These are phyloP conservation scores for Kickxella alabastrina DNA, from an alignment of 192 early-diverging fungal genomes.

Conservation along the genomic window DNA sequence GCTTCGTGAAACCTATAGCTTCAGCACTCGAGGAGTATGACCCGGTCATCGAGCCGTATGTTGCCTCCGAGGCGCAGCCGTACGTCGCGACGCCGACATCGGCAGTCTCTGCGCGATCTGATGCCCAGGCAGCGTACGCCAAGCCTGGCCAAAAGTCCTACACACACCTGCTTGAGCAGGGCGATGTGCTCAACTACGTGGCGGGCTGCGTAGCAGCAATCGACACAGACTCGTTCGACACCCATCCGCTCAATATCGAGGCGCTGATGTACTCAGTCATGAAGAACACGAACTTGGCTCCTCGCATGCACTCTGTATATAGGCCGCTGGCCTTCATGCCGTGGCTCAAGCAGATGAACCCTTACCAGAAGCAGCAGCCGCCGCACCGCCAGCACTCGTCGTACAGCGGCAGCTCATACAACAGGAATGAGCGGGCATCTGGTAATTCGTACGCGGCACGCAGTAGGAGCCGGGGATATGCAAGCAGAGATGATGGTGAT, in stretches of 20 bases:
- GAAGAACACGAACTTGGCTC: slow-evolving; percentile 1
- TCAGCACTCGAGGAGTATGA: slow-evolving; percentile 22
- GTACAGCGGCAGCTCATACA: background rate
- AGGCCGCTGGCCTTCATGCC: slow-evolving; percentile 44
- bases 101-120: background rate
- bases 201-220: slow-evolving; percentile 24
- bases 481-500: slow-evolving; percentile 14
- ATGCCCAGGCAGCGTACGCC: background rate
- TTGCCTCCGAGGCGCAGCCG: slow-evolving; percentile 4
- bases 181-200: slow-evolving; percentile 47
- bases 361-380: slow-evolving; percentile 6
- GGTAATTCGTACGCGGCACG: slow-evolving; percentile 2
- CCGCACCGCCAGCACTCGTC: background rate
- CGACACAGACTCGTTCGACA: slow-evolving; percentile 16
- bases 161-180: slow-evolving; percentile 23
- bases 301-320: slow-evolving; percentile 20
- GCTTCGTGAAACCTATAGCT: slow-evolving; percentile 19
- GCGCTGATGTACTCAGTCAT: slow-evolving; percentile 23
- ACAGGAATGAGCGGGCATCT: slow-evolving; percentile 5
- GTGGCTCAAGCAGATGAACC: slow-evolving; percentile 12
- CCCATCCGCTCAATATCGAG: slow-evolving; percentile 17
- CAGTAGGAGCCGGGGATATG: slow-evolving; percentile 32
- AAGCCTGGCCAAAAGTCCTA: background rate
- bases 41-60: slow-evolving; percentile 29
- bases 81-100: slow-evolving; percentile 1